phyloP scores from a whole-genome alignment of 768 basidiomycete species.

The Amanita thiersii region DNA sequence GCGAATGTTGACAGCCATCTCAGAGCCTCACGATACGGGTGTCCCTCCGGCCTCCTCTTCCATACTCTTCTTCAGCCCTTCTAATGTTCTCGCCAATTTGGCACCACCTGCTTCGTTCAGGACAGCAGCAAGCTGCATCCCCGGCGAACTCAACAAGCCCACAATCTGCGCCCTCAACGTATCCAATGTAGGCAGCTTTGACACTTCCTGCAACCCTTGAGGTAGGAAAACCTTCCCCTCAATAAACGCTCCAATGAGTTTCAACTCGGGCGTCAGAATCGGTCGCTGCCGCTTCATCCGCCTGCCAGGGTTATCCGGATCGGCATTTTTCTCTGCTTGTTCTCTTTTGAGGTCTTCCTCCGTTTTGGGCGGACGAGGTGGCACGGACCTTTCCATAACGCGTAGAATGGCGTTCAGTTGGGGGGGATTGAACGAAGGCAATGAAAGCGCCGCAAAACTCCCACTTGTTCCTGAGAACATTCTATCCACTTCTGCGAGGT shows the following conservation, averaged over 20 bases:
- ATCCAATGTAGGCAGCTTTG: constrained; percentile 71
- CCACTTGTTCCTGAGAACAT: constrained; percentile 55
- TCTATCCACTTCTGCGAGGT: constrained; percentile 34
- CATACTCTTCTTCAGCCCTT: constrained; percentile 64
- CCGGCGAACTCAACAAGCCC: constrained; percentile 72
- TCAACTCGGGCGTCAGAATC: constrained; percentile 54
- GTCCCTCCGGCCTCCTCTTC: constrained; percentile 30
- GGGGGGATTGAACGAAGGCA: constrained; percentile 65
- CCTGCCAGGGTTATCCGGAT: constrained; percentile 62
- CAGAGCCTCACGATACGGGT: too few species aligned
- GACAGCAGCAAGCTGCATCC: constrained; percentile 63
- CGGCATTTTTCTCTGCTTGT: constrained; percentile 48
- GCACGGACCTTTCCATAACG: constrained; percentile 58
- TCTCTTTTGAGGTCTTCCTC: constrained; percentile 41
- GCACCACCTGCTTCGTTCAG: constrained; percentile 65
- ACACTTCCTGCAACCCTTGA: constrained; percentile 50
- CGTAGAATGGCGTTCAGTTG: constrained; percentile 61
- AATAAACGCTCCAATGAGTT: constrained; percentile 70
- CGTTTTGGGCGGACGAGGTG: constrained; percentile 46
- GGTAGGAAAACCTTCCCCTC: constrained; percentile 67
- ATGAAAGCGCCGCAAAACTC: constrained; percentile 54
- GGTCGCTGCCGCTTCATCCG: constrained; percentile 53
- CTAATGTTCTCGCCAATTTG: constrained; percentile 62
- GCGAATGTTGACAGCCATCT: too few species aligned
- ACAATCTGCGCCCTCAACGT: constrained; percentile 77